Evolutionary conservation across 768 basidiomycete species (phyloP), one percentile per base, ranked within the genome.

Genomic region (Scleroderma bovista): DNA sequence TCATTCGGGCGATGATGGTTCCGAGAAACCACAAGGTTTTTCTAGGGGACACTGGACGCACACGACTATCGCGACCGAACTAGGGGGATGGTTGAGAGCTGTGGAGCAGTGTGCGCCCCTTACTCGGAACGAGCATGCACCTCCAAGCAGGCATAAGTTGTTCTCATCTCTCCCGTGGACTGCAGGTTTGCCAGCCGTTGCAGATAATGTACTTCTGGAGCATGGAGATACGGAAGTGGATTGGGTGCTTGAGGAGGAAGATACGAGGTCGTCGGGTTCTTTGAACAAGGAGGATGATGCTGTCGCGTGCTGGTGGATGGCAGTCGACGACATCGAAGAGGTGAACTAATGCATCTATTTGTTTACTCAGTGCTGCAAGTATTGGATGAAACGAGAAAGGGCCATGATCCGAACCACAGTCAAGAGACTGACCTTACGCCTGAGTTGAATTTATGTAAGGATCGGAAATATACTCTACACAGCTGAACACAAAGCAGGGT

Each of bases 291-390:
- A 52, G 12, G 67, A 68, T 15, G 69, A 64, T n/a, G 63, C 60
- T 3, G 65, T 57, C 20, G 59, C 54, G 44, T 70, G 74, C 9
- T 76, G 77, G 17, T 82, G 80, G 79, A 56, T 81, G 56, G 80
- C 80, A 38, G 70, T 65, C 19, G 80, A 83, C 56, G 80, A 82
- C 57, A 83, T 83, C 46, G 78, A 81, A 55, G 75, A 80, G 22
- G 54, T 43, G 31, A 57, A 61, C 11, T 68, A 47, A 26, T 13
- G 33, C 5, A 42, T 19, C 33, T 19, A 24, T 20, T 42, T n/a
- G 26, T 29, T 29, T 5, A 9, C 26, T 29, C 9, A 29, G 26
- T 29, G 26, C 26, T 29, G n/a, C n/a, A n/a, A n/a, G n/a, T n/a
- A n/a, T n/a, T n/a, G n/a, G n/a, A n/a, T n/a, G n/a, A n/a, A n/a